A percentile compares a stretch with the other conserved stretches of the same genome.
Evolutionary conservation across 176 grass and related monocot genomes (phyloP).

Genomic region (Hordeum marinum): DNA sequence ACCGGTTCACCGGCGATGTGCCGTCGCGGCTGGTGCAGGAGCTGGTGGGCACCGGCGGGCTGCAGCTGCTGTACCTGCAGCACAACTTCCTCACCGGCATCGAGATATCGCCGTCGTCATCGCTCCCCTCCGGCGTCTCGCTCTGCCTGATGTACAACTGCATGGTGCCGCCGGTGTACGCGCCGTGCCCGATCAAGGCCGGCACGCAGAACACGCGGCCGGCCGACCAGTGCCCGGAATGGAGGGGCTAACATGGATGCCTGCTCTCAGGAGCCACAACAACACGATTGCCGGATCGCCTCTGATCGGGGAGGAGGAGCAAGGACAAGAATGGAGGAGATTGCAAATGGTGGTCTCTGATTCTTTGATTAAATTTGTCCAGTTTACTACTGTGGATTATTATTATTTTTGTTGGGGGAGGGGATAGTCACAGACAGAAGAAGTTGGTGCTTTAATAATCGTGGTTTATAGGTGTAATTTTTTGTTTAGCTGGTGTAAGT

Average conservation of each 20-base stretch:
- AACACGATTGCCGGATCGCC: conserved; percentile 6
- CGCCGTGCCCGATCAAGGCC: conserved; percentile 94
- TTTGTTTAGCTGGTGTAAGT: conserved; percentile 29
- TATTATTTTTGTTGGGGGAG: conserved; percentile 33
- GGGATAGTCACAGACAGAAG: conserved; percentile 33
- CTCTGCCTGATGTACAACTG: conserved; percentile 97
- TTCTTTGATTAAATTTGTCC: conserved; percentile 86
- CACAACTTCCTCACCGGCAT: conserved; percentile 95
- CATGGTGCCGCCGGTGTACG: conserved; percentile 85
- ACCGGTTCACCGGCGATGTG: conserved; percentile 90
- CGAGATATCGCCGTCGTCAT: conserved; percentile 69
- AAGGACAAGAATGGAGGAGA: conserved; percentile 14
- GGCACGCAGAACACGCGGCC: conserved; percentile 82
- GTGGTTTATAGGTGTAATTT: conserved; percentile 39
- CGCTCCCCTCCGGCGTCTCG: conserved; percentile 65
- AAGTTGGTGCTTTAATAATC: conserved; percentile 41
- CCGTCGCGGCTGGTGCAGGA: conserved; percentile 75
- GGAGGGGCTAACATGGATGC: conserved; percentile 41
- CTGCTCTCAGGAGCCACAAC: neutral
- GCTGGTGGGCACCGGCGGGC: conserved; percentile 57
- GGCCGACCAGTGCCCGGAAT: conserved; percentile 87
- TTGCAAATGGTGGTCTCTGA: conserved; percentile 37
- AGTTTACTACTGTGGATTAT: conserved; percentile 42
- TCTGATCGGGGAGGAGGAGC: conserved; percentile 27
- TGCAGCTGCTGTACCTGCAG: conserved; percentile 92